These are phyloP conservation scores for Mrakia hoshinonis DNA, from an alignment of 768 basidiomycete genomes.

Conservation along the genomic window DNA sequence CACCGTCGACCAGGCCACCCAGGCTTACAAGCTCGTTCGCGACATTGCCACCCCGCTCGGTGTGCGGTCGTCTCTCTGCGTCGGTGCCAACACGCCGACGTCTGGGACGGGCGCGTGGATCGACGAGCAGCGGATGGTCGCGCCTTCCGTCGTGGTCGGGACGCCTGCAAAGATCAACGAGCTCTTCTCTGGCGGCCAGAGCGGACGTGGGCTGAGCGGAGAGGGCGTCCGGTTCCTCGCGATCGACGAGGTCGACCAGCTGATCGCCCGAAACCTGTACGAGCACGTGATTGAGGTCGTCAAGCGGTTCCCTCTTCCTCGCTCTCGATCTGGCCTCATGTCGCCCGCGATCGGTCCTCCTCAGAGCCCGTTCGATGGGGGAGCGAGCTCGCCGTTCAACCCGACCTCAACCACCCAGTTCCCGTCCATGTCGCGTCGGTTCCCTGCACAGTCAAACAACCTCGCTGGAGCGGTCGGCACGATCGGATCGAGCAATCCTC, in stretches of 20 bases:
- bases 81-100: conserved; percentile 57
- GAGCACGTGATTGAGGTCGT: conserved; percentile 79
- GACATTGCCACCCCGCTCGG: conserved; percentile 90
- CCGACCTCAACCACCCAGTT: conserved; percentile 40
- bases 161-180: conserved; percentile 95
- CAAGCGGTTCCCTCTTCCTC: conserved; percentile 80
- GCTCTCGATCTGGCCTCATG: conserved; percentile 46
- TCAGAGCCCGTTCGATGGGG: conserved; percentile 37
- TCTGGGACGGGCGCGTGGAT: conserved; percentile 68
- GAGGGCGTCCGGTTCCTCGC: conserved; percentile 86
- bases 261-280: conserved; percentile 92
- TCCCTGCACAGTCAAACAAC: conserved; percentile 20
- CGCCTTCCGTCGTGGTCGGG: conserved; percentile 91
- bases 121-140: conserved; percentile 57
- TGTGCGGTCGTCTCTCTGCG: conserved; percentile 76
- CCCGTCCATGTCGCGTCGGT: conserved; percentile 19
- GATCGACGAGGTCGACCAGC: conserved; percentile 93
- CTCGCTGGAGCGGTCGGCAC: conserved; percentile 26
- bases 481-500: neutral
- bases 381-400: conserved; percentile 41
- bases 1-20: conserved; percentile 96
- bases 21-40: conserved; percentile 57
- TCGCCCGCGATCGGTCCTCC: conserved; percentile 39
- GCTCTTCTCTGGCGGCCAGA: conserved; percentile 55
- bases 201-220: conserved; percentile 65